Evolutionary conservation across 1,139 yeast species (phyloP).

Genomic region (Arxiozyma slooffiae): DNA sequence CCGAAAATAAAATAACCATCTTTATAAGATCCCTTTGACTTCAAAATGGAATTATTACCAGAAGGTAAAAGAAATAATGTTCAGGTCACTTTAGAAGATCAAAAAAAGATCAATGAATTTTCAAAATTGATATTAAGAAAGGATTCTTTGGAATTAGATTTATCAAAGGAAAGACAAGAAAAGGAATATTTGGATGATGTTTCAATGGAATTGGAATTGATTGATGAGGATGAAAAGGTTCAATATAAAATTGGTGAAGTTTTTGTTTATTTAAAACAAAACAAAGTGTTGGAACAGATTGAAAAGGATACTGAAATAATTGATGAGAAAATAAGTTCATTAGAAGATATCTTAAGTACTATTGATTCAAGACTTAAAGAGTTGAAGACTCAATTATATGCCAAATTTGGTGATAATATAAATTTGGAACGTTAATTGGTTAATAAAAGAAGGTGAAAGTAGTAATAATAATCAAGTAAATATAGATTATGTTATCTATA

Average conservation of each 20-base stretch:
- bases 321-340: conserved; percentile 39
- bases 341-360: conserved; percentile 41
- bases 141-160: conserved; percentile 45
- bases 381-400: conserved; percentile 67
- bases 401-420: conserved; percentile 83
- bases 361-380: conserved; percentile 46
- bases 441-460: not conserved
- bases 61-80: conserved; percentile 58
- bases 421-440: conserved; percentile 51
- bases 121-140: conserved; percentile 69
- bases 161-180: conserved; percentile 49
- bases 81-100: conserved; percentile 84
- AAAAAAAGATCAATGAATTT: conserved; percentile 77
- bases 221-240: conserved; percentile 60
- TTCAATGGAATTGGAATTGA: conserved; percentile 70
- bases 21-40: not conserved
- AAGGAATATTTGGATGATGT: conserved; percentile 87
- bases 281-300: conserved; percentile 54
- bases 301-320: conserved; percentile 50
- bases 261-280: conserved; percentile 58
- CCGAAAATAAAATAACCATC: not conserved
- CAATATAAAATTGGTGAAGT: conserved; percentile 61
- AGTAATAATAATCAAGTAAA: not conserved
- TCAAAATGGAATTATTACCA: conserved; percentile 46
- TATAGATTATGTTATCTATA: not conserved